Evolutionary conservation across 257 asterid genomes (phyloP), one percentile per base, ranked within the genome.

Genomic region (Echites panduratus): DNA sequence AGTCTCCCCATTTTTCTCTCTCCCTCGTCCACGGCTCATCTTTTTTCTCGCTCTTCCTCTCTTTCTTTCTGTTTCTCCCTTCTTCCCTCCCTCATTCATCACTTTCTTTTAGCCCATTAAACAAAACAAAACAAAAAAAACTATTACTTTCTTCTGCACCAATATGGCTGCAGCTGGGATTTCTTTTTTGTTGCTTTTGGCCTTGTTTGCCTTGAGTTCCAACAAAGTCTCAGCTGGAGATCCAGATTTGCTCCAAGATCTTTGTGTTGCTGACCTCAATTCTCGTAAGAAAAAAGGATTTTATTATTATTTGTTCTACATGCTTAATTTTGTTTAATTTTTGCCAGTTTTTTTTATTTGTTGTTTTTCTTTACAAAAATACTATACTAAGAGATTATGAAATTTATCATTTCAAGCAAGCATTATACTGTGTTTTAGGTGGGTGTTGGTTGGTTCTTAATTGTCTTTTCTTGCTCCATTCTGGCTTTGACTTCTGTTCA

Each of bases 221-320:
- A 70, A 24, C 32, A 43, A 13, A 70, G 70, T 69, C 13, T 64
- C 61, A 20, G 76, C 72, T 53, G 74, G 73, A 70, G 84, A 80
- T 80, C 84, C 84, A 50, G 84, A 80, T 38, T 12, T 80, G 76
- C 84, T 80, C 43, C 84, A 80, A 80, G 84, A 80, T 76, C 54
- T 80, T n/a, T 80, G 84, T 43, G 84, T 76, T 63, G 84, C 84
- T 76, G 84, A 80, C 71, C 81, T 73, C 64, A 80, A 20, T 13
- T 70, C 75, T 11, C 4, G 79, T 76, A 70, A 59, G 57, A 41
- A 41, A 1, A 2, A 4, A 32, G 38, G 38, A 32, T 32, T 32
- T n/a, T n/a, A n/a, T n/a, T 32, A 3, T 32, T 32, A 1, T 17
- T 17, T 19, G 20, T 16, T 50, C 20, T 3, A 1, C 17, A 6